A percentile compares a stretch with the other conserved stretches of the same genome.
These are phyloP conservation scores for Salvia rosmarinus DNA, from an alignment of 257 asterid genomes.

Conservation along the genomic window DNA sequence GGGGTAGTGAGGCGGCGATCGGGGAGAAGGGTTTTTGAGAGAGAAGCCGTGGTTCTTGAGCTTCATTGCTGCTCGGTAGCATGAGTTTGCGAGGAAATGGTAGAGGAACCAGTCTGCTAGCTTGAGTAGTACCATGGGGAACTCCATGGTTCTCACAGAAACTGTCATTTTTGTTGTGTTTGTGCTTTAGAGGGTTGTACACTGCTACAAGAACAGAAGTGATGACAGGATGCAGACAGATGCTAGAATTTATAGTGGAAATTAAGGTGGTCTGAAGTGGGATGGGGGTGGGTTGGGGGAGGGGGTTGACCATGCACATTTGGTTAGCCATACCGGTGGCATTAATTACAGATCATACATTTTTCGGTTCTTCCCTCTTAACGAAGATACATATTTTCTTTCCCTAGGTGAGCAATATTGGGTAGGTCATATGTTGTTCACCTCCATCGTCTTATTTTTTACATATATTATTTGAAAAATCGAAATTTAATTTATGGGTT, in stretches of 20 bases:
- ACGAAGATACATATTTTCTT: slow-evolving; percentile 26
- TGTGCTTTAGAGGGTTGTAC: slow-evolving; percentile 26
- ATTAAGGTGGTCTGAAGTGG: slow-evolving; percentile 29
- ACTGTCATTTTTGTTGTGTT: slow-evolving; percentile 33
- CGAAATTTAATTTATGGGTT: neutral
- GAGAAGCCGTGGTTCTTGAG: slow-evolving; percentile 52
- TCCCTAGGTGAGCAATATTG: slow-evolving; percentile 51
- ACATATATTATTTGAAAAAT: neutral
- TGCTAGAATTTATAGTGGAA: slow-evolving; percentile 60
- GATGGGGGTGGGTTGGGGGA: slow-evolving; percentile 11
- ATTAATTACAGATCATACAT: slow-evolving; percentile 53
- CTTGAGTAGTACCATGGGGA: slow-evolving; percentile 58
- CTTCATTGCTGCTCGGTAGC: slow-evolving; percentile 63
- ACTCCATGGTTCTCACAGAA: slow-evolving; percentile 56
- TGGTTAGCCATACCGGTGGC: slow-evolving; percentile 54
- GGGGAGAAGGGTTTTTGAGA: slow-evolving; percentile 31
- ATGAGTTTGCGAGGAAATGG: slow-evolving; percentile 68
- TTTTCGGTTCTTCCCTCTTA: slow-evolving; percentile 6
- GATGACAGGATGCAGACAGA: slow-evolving; percentile 40
- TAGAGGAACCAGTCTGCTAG: slow-evolving; percentile 60
- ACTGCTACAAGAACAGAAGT: neutral
- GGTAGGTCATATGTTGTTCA: slow-evolving; percentile 62
- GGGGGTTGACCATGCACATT: slow-evolving; percentile 66
- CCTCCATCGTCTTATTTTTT: slow-evolving; percentile 29
- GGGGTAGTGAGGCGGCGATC: slow-evolving; percentile 42